Evolutionary conservation across 257 asterid species (phyloP).

Genomic region (Scutellaria baicalensis): DNA sequence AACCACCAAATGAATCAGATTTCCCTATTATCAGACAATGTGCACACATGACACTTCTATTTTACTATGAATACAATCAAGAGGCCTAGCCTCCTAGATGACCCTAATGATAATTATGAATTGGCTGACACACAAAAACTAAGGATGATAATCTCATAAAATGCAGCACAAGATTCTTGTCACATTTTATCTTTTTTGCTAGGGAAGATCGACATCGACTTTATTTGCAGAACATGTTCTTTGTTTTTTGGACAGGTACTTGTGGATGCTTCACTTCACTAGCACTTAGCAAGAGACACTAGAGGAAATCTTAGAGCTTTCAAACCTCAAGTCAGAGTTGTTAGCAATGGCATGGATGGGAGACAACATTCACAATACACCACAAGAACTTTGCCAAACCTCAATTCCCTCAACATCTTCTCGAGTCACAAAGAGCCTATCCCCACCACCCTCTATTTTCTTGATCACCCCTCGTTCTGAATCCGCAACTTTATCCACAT

Average conservation of each 20-base stretch:
- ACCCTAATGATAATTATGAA: too few relatives aligned
- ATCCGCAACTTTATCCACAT: constrained; percentile 68
- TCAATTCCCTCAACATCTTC: constrained; percentile 86
- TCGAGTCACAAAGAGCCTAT: constrained; percentile 74
- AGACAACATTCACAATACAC: constrained; percentile 17
- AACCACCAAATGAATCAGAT: background rate
- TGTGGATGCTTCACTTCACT: constrained; percentile 35
- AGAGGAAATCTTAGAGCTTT: constrained; percentile 44
- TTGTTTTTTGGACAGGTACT: constrained; percentile 7
- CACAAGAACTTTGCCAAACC: constrained; percentile 79
- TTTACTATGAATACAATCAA: background rate
- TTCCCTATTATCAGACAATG: background rate
- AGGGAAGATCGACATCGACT: background rate
- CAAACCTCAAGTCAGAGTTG: constrained; percentile 48
- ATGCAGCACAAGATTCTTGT: too few relatives aligned
- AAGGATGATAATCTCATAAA: too few relatives aligned
- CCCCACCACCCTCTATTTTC: constrained; percentile 89
- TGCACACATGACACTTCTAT: background rate
- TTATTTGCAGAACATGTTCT: constrained; percentile 64
- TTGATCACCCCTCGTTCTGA: constrained; percentile 61
- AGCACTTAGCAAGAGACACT: constrained; percentile 40
- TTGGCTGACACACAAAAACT: background rate
- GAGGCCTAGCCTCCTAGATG: too few relatives aligned
- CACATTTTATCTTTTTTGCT: background rate
- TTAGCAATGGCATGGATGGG: constrained; percentile 29